Conservation (phyloP, 2,329 filamentous ascomycete genomes). For the Colletotrichum coccodes region DNA sequence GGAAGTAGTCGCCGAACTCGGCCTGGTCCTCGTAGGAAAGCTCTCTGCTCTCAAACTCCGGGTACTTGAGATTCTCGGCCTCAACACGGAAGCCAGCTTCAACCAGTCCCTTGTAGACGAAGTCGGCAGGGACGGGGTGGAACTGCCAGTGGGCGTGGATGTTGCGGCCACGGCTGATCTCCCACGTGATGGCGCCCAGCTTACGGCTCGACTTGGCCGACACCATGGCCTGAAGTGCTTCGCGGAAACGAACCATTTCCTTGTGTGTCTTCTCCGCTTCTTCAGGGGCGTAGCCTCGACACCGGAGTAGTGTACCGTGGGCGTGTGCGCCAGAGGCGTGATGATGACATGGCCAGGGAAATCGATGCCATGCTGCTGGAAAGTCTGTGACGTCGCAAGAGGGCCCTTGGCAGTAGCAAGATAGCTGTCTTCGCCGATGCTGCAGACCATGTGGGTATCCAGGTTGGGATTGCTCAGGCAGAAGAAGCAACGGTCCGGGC, state of each 20-base stretch:
- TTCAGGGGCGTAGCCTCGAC: conserved; percentile 60
- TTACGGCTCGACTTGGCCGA: conserved; percentile 60
- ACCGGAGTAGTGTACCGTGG: conserved; percentile 77
- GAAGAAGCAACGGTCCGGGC: conserved; percentile 90
- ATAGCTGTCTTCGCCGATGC: conserved; percentile 88
- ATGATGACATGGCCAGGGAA: conserved; percentile 92
- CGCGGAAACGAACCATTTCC: conserved; percentile 88
- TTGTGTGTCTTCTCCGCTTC: conserved; percentile 70
- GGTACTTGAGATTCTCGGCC: conserved; percentile 77
- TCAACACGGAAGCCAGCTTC: conserved; percentile 91
- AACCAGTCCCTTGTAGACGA: conserved; percentile 78
- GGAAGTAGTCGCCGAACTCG: conserved; percentile 74
- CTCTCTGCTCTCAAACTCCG: conserved; percentile 59
- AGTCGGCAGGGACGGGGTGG: conserved; percentile 76
- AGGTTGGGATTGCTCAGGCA: conserved; percentile 89
- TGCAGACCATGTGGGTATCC: conserved; percentile 87
- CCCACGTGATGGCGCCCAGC: conserved; percentile 89
- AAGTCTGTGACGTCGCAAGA: conserved; percentile 77
- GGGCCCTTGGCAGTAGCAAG: conserved; percentile 93
- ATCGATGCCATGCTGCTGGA: conserved; percentile 68
- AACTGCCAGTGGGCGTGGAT: conserved; percentile 97
- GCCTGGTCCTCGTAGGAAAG: conserved; percentile 62
- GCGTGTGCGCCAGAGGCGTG: conserved; percentile 84
- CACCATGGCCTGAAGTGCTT: conserved; percentile 83
- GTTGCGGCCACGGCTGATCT: conserved; percentile 83